Base-by-base conservation (phyloP, 148 eudicot genomes). In the Silene conica region DNA sequence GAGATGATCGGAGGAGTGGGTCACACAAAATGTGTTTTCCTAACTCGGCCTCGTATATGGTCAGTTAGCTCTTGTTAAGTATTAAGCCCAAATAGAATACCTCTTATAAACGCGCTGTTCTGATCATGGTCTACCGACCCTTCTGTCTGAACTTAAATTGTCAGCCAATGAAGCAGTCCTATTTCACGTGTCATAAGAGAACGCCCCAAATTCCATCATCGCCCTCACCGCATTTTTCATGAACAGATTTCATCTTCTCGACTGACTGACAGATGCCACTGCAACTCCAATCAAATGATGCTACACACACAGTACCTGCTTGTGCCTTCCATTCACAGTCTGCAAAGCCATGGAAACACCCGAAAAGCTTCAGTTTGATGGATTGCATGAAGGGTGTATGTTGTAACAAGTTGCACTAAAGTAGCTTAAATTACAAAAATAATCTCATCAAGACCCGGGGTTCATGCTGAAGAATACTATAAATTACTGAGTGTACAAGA, bases 241-340 rank as follows among this genome's bases (percentile, higher is more conserved):
- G 96, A 58, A 88, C 96, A 31, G 28, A 79, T 76, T 86, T 88
- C 67, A 90, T 75, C 80, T 82, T 90, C 77, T 88, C 90, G 34
- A 90, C 96, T 6, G 92, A 90, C 67, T 86, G 88, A 84, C 96
- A 90, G 57, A 90, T 86, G 73, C 96, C 96, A 77, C 96, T 90
- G 76, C 96, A 90, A 77, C 85, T 81, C 96, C 96, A 90, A 77
- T 90, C 96, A 62, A 88, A 88, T 1, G 96, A 90, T 28, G 96
- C 96, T 20, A 82, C 80, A 59, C 96, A 90, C 16, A 86, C 82
- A 54, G 84, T 90, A 25, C 96, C 96, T 21, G 92, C 92, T 46
- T 86, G 92, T 55, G 96, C 87, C 79, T 88, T 90, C 87, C 89
- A 86, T 74, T 88, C 92, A 34, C 96, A 90, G 65, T 90, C 96